Conservation (phyloP, 345 rosid species). For the Acer saccharum region DNA sequence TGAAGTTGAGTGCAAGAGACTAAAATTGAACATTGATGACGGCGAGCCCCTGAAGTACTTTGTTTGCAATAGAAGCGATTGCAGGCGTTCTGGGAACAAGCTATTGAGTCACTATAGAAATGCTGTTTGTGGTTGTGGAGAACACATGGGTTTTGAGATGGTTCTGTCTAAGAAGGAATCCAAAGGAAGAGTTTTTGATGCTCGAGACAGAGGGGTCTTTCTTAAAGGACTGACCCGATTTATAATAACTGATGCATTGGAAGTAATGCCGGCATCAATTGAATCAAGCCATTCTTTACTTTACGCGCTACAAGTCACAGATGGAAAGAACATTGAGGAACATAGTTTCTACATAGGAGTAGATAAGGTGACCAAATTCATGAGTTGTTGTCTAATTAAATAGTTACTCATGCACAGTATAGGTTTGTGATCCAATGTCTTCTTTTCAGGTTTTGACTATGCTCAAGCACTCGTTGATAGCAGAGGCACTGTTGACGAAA, state of each 20-base stretch:
- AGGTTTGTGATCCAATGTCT: background rate
- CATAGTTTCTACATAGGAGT: background rate
- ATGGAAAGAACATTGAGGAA: conserved; percentile 13
- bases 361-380: conserved; percentile 15
- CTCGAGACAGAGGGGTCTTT: conserved; percentile 18
- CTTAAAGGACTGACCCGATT: conserved; percentile 13
- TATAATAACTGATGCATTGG: conserved; percentile 18
- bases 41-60: background rate
- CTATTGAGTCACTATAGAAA: background rate
- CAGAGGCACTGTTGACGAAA: conserved; percentile 20
- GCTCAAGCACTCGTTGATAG: conserved; percentile 18
- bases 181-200: background rate
- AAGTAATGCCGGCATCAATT: conserved; percentile 15
- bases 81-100: background rate
- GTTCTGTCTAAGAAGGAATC: background rate
- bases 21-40: conserved; percentile 20
- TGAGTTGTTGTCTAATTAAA: too few species aligned
- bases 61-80: background rate
- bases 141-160: background rate
- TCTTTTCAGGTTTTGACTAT: conserved; percentile 26
- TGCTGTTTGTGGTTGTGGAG: conserved; percentile 18
- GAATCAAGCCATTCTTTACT: conserved; percentile 15
- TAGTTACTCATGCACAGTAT: too few species aligned
- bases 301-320: conserved; percentile 16
- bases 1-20: conserved; percentile 2